phyloP scores from a whole-genome alignment of 202 grass and related monocot species.

The Eragrostis tef region DNA sequence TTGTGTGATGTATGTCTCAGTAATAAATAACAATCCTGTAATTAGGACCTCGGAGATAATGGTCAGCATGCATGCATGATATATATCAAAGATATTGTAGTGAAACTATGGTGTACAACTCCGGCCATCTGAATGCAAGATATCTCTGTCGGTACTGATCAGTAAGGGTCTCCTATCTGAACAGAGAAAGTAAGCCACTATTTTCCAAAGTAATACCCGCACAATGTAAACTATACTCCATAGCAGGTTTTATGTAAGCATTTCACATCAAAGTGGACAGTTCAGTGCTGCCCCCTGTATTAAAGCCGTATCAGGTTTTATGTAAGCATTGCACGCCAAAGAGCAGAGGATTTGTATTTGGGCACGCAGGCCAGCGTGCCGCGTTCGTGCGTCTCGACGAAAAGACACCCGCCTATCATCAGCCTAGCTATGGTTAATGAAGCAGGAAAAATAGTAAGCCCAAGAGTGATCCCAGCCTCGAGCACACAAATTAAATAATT shows the following conservation, averaged over 20 bases:
- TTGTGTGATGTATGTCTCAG: background rate
- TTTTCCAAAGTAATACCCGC: background rate
- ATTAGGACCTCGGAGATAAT: background rate
- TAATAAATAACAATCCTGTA: background rate
- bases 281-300: background rate
- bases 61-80: conserved; percentile 11
- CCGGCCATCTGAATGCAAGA: background rate
- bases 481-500: background rate
- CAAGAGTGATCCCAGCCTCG: background rate
- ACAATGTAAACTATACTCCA: background rate
- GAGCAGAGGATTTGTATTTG: background rate
- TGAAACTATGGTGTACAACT: background rate
- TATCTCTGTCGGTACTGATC: too few species aligned
- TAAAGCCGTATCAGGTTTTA: background rate
- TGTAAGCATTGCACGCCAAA: background rate
- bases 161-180: background rate
- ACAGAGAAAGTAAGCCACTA: background rate
- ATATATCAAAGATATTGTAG: background rate
- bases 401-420: conserved; percentile 28
- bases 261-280: too few species aligned
- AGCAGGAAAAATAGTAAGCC: background rate
- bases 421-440: background rate
- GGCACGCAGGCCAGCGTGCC: conserved; percentile 22
- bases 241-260: too few species aligned
- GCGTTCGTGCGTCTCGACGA: conserved; percentile 40